Evolutionary conservation across 2,329 filamentous ascomycete genomes (phyloP).

Genomic region (Phyllosticta capitalensis): DNA sequence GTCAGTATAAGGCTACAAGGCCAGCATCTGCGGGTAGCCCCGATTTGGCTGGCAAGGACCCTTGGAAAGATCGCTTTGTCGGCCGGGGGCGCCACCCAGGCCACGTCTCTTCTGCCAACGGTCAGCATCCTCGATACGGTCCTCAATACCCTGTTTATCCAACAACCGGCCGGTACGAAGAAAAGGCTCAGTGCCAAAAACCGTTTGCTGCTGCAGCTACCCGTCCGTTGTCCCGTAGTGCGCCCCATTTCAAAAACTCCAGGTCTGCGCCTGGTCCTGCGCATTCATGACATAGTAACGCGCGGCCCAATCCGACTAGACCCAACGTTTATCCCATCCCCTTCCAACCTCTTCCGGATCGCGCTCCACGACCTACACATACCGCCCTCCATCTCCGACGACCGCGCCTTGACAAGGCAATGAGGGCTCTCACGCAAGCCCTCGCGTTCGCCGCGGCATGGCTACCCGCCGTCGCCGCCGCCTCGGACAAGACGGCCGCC

Average conservation of each 20-base stretch:
- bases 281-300: conserved; percentile 27
- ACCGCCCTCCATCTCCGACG: conserved; percentile 19
- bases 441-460: conserved; percentile 24
- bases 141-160: conserved; percentile 3
- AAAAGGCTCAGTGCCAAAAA: not conserved
- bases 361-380: conserved; percentile 12
- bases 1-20: not conserved
- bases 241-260: conserved; percentile 17
- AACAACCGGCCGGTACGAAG: not conserved
- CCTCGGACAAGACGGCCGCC: conserved; percentile 52
- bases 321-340: conserved; percentile 13
- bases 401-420: conserved; percentile 18
- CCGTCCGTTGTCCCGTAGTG: conserved; percentile 21
- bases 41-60: conserved; percentile 1
- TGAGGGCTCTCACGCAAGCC: conserved; percentile 23
- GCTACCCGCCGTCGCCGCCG: conserved; percentile 18
- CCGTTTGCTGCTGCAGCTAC: conserved; percentile 12
- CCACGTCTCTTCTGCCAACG: conserved; percentile 13
- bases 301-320: conserved; percentile 15
- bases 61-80: conserved; percentile 9
- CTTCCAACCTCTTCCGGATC: conserved; percentile 13
- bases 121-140: not conserved
- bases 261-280: conserved; percentile 1
- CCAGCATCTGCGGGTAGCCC: not conserved
- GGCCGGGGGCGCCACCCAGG: conserved; percentile 1